Evolutionary conservation across 1,284 basidiomycete genomes (phyloP), one percentile per base, ranked within the genome.

Genomic region (Papiliotrema terrestris): DNA sequence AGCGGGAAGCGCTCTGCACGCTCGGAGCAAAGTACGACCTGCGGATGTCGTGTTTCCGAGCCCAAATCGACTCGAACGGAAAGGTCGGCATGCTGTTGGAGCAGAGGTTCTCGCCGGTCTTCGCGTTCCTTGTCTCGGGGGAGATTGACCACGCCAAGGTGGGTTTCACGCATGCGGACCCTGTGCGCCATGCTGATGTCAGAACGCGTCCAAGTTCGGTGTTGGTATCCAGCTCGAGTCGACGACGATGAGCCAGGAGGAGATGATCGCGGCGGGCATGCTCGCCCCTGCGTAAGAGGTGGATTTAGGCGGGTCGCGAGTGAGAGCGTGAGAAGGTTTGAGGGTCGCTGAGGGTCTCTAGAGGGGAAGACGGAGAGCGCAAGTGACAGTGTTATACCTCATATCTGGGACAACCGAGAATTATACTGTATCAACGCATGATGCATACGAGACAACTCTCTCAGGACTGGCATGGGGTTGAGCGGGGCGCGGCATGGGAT

Each of bases 91-190:
- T 92, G 61, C 79, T 96, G 67, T 84, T 98, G 46, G 96, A 99
- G 79, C 95, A 98, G 76, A 84, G 93, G 55, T 90, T 98, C 75
- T 91, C 91, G 22, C 96, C 96, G 9, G 86, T 90, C 13, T 97
- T 99, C 71, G 86, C 91, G 4, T 94, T 99, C 82, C 80, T 95
- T 65, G 86, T 99, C 59, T 85, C 90, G 17, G 95, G 96, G 15
- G 95, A 98, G 82, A 93, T 99, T 63, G 96, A 98, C 76, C 95
- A 98, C 83, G 87, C 91, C 81, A 96, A 95, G 84, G 91, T 90
- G 65, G 66, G 81, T 71, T 14, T 17, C 22, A 25, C 19, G 35
- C 39, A 26, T 25, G 17, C 36, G 6, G 6, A 36, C 20, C 17
- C 13, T 14, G 14, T 19, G 25, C 13, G 25, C 8, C 25, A 8